Evolutionary conservation across 225 moss, liverwort and hornwort species (phyloP), one percentile per base, ranked within the genome.

Genomic region (Pleurozium schreberi): DNA sequence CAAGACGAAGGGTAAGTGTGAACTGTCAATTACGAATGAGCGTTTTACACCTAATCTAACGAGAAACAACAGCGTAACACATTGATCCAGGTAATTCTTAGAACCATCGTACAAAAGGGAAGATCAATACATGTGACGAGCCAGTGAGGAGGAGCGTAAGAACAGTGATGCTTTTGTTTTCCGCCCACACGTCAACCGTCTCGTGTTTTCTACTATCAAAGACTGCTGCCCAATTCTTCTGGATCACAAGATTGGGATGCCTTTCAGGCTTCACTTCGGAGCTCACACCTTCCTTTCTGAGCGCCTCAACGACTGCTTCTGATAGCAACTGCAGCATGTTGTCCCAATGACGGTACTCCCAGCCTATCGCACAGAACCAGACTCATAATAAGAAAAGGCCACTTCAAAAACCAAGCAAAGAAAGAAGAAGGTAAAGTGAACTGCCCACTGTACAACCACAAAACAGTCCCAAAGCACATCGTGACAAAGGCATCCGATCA

Each of bases 291-390:
- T 89, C 85, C 23, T 43, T 81, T 22, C 13, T 85, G 52, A 85
- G 91, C 78, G 93, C 86, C 68, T 92, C 69, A 86, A 96, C 85
- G 9, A 93, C 87, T 65, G 96, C 96, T 14, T 94, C 95, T 43
- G 96, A 95, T 78, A 98, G 86, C 69, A 97, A 22, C 7, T 50
- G 90, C 81, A 98, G 93, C 92, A 98, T 87, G 64, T 73, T 65
- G 91, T 98, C 98, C 98, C 98, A 98, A 90, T 98, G 98, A 53
- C 98, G 96, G 90, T 98, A 98, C 85, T 98, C 98, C 98, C 98
- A 98, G 76, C 98, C 98, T 98, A 69, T 8, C 63, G 33, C 79
- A 84, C 82, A 62, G 55, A 36, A 34, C n/a, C 88, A 88, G 40
- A 36, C 25, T 49, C 82, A 85, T 76, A 57, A 77, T 63, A 75